A percentile compares a stretch with the other conserved stretches of the same genome.
These are phyloP conservation scores for Marchantia polymorpha DNA, from an alignment of 225 moss, liverwort and hornwort species.

Conservation along the genomic window DNA sequence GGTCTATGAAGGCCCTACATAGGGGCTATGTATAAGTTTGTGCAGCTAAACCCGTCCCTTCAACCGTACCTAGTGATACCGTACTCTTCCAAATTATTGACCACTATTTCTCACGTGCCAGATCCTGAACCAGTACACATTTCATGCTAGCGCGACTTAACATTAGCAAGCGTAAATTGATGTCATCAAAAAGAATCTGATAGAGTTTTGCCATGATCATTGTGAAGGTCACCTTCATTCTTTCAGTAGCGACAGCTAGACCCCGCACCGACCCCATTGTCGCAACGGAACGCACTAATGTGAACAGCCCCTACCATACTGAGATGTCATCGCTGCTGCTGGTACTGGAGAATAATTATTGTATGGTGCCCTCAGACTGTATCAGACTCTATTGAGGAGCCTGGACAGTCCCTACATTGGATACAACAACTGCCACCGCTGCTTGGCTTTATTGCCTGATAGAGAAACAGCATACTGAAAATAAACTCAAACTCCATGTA, in stretches of 20 bases:
- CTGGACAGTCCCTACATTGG: slow-evolving; percentile 32
- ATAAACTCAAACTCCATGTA: too few relatives aligned
- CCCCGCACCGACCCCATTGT: slow-evolving; percentile 54
- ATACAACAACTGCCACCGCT: slow-evolving; percentile 29
- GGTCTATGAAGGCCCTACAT: too few relatives aligned
- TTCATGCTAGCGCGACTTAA: not conserved
- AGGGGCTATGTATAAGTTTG: too few relatives aligned
- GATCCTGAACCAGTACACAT: not conserved
- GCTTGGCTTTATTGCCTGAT: slow-evolving; percentile 59
- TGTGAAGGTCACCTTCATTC: not conserved
- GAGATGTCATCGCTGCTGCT: slow-evolving; percentile 54
- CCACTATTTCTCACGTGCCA: not conserved
- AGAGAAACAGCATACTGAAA: not conserved
- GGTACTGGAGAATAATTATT: slow-evolving; percentile 61
- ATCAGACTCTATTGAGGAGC: slow-evolving; percentile 55
- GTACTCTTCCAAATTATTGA: slow-evolving; percentile 4
- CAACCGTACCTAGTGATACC: not conserved
- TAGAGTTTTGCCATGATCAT: not conserved
- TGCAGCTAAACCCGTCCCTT: too few relatives aligned
- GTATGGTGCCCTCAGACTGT: slow-evolving; percentile 49
- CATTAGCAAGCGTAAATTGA: not conserved
- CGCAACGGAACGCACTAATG: slow-evolving; percentile 56
- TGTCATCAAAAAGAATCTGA: not conserved
- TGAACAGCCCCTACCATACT: slow-evolving; percentile 77
- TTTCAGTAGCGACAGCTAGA: slow-evolving; percentile 15